phyloP scores from a whole-genome alignment of 345 rosid genomes.

The Gossypium bickii region DNA sequence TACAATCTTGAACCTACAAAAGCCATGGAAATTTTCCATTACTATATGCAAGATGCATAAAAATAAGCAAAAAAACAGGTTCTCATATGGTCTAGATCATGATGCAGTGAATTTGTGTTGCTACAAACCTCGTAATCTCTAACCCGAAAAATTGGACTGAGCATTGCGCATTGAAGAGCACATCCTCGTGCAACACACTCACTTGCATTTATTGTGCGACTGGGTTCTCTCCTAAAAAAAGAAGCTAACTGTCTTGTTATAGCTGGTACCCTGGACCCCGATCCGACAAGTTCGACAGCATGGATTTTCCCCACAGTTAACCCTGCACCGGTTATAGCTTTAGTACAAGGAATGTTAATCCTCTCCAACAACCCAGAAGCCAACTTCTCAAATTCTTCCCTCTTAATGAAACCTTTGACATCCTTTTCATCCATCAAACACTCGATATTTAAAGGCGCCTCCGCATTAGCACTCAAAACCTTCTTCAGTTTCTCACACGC shows the following conservation, averaged over 20 bases:
- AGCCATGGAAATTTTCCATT: not conserved
- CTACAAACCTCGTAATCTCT: slow-evolving; percentile 53
- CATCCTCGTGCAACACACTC: slow-evolving; percentile 72
- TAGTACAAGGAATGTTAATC: slow-evolving; percentile 43
- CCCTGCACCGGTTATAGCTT: slow-evolving; percentile 54
- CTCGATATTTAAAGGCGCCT: slow-evolving; percentile 58
- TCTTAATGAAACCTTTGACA: slow-evolving; percentile 57
- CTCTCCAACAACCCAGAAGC: slow-evolving; percentile 45
- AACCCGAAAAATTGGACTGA: slow-evolving; percentile 56
- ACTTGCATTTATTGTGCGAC: slow-evolving; percentile 60
- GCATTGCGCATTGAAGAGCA: slow-evolving; percentile 73
- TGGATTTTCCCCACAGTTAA: slow-evolving; percentile 42
- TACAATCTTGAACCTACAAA: slow-evolving; percentile 73
- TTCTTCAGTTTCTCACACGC: slow-evolving; percentile 66
- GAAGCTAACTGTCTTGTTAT: slow-evolving; percentile 41
- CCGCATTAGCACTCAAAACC: slow-evolving; percentile 67
- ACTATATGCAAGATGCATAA: not conserved
- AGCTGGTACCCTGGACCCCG: slow-evolving; percentile 67
- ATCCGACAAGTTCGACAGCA: slow-evolving; percentile 66
- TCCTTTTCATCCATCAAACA: slow-evolving; percentile 73
- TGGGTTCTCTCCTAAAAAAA: slow-evolving; percentile 45
- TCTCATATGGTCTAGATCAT: not conserved
- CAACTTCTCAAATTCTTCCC: slow-evolving; percentile 57
- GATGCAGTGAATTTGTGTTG: not conserved
- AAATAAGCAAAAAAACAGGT: not conserved